Base-by-base conservation (phyloP, 768 basidiomycete genomes). In the Agaricus subrufescens region DNA sequence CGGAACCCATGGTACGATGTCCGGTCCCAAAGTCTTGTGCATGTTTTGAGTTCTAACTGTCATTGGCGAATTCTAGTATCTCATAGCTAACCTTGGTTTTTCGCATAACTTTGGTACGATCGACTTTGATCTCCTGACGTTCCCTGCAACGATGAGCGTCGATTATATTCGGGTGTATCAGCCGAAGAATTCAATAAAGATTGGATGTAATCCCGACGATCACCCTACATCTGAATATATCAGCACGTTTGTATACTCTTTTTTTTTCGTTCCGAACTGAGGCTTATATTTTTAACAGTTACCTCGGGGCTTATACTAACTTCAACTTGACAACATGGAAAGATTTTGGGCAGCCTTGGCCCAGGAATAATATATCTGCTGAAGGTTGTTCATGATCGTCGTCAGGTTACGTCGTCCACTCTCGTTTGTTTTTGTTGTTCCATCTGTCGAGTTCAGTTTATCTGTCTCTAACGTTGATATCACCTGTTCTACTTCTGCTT, bases 81-180 rank as follows among this genome's bases (percentile, higher is more conserved):
- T 90, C 65, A 79, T 89, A 52, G 74, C 78, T 52, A 86, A 87
- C 60, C 73, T 87, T 50, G 88, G 86, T 51, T 79, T 88, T 54
- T 87, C 86, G 1, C 60, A 73, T 54, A 82, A 79, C 62, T 89
- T 90, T 64, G 86, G 84, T 34, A 71, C 67, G 6, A 79, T 88
- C 61, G 82, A 89, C 59, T 70, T 79, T 30, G 69, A 71, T 1
- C 58, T 80, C 43, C 64, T 88, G 27, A 64, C 69, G 19, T 79
- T 85, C 67, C 81, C 81, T 2, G 67, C 75, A 23, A 73, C 70
- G 15, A 84, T 93, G 86, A 68, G 70, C 52, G 69, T 94, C 45
- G 92, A 94, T 66, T 94, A 83, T 54, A 81, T 94, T 47, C 80
- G 92, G 7, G 84, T 95, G 1, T 86, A 85, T 62, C 84, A 85